A percentile compares a stretch with the other conserved stretches of the same genome.
phyloP scores from a whole-genome alignment of 345 rosid species.

The Excoecaria cochinchinensis region DNA sequence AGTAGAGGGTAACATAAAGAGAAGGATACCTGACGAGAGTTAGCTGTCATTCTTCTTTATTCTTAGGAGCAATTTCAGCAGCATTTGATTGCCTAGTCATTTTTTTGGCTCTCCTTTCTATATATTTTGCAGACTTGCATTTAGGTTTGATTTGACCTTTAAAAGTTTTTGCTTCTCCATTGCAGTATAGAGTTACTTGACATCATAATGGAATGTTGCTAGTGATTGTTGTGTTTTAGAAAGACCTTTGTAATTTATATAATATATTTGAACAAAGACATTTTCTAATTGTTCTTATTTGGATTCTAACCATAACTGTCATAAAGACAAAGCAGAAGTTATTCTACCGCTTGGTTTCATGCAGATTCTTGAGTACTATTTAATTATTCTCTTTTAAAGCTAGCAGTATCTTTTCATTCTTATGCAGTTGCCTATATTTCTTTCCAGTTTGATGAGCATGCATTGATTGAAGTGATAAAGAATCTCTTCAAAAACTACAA shows the following conservation, averaged over 20 bases:
- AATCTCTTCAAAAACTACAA: constrained; percentile 97
- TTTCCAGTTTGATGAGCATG: constrained; percentile 86
- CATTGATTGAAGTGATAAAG: constrained; percentile 96
- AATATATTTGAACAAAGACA: background rate
- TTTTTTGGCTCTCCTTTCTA: background rate
- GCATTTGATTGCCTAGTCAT: background rate
- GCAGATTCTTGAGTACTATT: background rate
- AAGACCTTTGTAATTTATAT: background rate
- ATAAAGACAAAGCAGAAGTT: background rate
- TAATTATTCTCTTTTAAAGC: background rate
- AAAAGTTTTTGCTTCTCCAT: background rate
- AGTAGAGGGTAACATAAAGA: background rate
- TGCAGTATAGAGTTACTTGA: background rate
- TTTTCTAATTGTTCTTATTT: background rate
- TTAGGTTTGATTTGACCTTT: background rate
- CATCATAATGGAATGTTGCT: background rate
- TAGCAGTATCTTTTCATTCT: background rate
- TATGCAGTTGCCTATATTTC: background rate
- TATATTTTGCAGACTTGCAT: background rate
- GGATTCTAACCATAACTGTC: background rate
- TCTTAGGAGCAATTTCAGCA: background rate
- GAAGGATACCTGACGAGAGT: background rate
- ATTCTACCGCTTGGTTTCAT: background rate
- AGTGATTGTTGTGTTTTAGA: background rate
- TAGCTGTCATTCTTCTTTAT: background rate